Conservation (phyloP, 345 rosid species). For the Rubroshorea leprosula region DNA sequence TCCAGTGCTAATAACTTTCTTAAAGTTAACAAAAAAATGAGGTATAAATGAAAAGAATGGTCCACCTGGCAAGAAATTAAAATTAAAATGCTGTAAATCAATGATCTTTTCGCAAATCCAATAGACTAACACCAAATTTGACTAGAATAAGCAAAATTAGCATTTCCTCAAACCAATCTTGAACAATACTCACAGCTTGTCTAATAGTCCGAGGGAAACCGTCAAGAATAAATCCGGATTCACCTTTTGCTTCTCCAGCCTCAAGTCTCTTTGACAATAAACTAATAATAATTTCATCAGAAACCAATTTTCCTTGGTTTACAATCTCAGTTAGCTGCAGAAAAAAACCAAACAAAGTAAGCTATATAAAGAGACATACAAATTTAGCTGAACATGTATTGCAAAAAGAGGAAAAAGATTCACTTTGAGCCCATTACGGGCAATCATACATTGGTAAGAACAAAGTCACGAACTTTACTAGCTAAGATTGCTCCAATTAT, state of each 20-base stretch:
- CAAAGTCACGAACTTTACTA: not conserved
- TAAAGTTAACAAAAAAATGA: too few species aligned
- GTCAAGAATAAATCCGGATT: slow-evolving; percentile 88
- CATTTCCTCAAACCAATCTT: too few species aligned
- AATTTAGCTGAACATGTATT: too few species aligned
- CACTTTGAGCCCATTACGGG: too few species aligned
- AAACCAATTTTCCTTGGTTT: slow-evolving; percentile 78
- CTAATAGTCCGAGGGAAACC: slow-evolving; percentile 91
- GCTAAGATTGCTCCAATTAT: not conserved
- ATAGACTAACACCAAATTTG: not conserved
- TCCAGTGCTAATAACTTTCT: too few species aligned
- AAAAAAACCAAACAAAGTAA: slow-evolving; percentile 10
- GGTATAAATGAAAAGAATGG: too few species aligned
- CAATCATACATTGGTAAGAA: too few species aligned
- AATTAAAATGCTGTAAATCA: too few species aligned
- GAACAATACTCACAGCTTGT: slow-evolving; percentile 64
- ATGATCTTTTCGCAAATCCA: too few species aligned
- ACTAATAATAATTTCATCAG: slow-evolving; percentile 69
- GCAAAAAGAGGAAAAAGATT: too few species aligned
- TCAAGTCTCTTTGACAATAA: slow-evolving; percentile 74
- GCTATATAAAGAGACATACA: not conserved
- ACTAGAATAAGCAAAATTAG: not conserved
- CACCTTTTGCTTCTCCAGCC: slow-evolving; percentile 79
- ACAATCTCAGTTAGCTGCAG: slow-evolving; percentile 75
- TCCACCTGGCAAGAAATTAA: too few species aligned